Percentiles rank a stretch among this genome's conserved stretches.
phyloP scores from a whole-genome alignment of 441 rosid species.

The Gossypium davidsonii region DNA sequence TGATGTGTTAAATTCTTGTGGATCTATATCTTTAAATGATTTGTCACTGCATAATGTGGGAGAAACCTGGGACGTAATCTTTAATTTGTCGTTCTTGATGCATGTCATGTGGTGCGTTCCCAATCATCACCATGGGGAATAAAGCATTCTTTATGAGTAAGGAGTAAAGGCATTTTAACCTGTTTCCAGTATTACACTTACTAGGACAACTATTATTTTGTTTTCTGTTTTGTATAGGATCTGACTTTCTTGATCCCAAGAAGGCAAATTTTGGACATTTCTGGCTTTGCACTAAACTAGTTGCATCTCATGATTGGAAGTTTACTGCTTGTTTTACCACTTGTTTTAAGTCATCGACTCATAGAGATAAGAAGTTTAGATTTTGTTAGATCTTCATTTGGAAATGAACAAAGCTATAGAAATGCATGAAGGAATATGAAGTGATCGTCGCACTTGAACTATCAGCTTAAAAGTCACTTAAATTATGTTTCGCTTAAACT shows the following conservation, averaged over 20 bases:
- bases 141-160: neutral
- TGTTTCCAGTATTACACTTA: neutral
- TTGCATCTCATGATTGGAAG: neutral
- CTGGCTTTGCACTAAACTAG: neutral
- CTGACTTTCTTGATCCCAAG: neutral
- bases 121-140: neutral
- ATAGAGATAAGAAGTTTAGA: neutral
- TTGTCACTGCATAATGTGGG: neutral
- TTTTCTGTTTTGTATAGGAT: neutral
- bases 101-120: neutral
- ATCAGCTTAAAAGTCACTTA: neutral
- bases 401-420: neutral
- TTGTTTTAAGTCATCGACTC: neutral
- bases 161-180: slow-evolving; percentile 4
- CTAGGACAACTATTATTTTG: neutral
- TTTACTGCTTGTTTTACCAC: neutral
- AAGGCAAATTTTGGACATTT: neutral
- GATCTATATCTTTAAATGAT: slow-evolving; percentile 7
- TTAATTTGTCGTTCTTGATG: neutral
- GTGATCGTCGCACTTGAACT: neutral
- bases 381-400: neutral
- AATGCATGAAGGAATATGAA: neutral
- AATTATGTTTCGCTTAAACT: neutral
- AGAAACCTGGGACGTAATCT: neutral
- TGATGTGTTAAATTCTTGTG: neutral